Conservation (phyloP, 1,284 basidiomycete species). For the Psilocybe mexicana region DNA sequence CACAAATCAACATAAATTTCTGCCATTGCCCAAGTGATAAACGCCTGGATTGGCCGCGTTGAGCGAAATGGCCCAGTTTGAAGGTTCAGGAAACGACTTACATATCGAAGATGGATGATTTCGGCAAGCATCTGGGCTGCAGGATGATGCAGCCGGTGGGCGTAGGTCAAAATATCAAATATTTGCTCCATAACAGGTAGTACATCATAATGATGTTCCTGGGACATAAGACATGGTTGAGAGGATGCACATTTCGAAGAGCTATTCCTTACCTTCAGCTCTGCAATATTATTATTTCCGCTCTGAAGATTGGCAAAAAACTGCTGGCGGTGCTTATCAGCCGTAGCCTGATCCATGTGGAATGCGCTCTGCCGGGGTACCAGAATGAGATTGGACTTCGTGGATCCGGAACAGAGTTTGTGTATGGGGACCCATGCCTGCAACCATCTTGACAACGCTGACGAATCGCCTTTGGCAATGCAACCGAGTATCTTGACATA, state of each 20-base stretch:
- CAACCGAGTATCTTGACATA: conserved; percentile 54
- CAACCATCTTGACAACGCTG: conserved; percentile 46
- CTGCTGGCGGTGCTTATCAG: conserved; percentile 37
- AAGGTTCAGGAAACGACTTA: conserved; percentile 35
- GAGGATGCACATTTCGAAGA: background rate
- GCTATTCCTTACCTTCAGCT: conserved; percentile 18
- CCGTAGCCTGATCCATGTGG: conserved; percentile 46
- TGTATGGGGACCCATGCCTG: conserved; percentile 59
- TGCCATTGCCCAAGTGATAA: conserved; percentile 73
- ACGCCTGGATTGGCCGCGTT: conserved; percentile 41
- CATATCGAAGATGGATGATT: conserved; percentile 57
- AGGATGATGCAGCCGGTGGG: conserved; percentile 58
- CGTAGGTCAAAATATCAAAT: conserved; percentile 67
- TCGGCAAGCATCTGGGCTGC: conserved; percentile 57
- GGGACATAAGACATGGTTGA: background rate
- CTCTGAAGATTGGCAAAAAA: conserved; percentile 21
- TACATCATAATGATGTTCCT: conserved; percentile 51
- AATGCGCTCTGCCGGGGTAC: conserved; percentile 63
- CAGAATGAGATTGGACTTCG: conserved; percentile 55
- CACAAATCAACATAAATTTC: conserved; percentile 66
- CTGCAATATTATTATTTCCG: conserved; percentile 15
- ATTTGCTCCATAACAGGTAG: conserved; percentile 67
- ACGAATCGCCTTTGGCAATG: conserved; percentile 42
- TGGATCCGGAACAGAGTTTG: conserved; percentile 60
- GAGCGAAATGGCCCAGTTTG: background rate